phyloP scores from a whole-genome alignment of 257 asterid species.

The Nicotiana tabacum region DNA sequence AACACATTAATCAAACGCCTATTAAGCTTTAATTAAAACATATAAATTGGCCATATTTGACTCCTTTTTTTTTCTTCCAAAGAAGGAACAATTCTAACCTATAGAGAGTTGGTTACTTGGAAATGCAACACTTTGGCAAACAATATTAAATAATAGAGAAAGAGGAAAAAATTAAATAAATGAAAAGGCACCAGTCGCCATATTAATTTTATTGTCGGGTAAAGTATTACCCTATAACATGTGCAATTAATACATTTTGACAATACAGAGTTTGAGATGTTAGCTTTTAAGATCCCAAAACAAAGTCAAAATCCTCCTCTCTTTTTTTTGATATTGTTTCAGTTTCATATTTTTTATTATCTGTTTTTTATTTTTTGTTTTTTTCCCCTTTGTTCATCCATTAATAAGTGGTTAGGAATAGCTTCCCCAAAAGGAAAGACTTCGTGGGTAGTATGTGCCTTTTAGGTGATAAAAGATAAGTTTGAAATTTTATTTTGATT shows the following conservation, averaged over 20 bases:
- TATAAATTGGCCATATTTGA: background rate
- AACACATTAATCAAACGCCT: background rate
- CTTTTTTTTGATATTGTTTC: background rate
- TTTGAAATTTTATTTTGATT: background rate
- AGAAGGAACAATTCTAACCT: background rate
- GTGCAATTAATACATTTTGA: slow-evolving; percentile 6
- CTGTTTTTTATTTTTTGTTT: background rate
- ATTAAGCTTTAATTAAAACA: background rate
- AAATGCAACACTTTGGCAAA: background rate
- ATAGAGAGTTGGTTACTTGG: no score
- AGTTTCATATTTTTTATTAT: background rate
- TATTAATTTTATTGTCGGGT: background rate
- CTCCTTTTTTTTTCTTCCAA: background rate
- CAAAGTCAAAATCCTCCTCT: background rate
- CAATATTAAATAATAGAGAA: background rate
- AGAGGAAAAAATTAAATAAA: background rate
- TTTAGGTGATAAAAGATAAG: background rate
- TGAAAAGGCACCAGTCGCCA: background rate
- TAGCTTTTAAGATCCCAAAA: background rate
- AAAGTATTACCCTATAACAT: background rate
- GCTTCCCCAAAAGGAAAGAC: background rate
- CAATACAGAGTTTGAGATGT: background rate
- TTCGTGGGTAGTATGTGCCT: background rate
- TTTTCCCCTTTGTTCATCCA: background rate
- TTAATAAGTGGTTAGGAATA: background rate